phyloP scores from a whole-genome alignment of 192 early-diverging fungal genomes.

The Gonapodya sp. region DNA sequence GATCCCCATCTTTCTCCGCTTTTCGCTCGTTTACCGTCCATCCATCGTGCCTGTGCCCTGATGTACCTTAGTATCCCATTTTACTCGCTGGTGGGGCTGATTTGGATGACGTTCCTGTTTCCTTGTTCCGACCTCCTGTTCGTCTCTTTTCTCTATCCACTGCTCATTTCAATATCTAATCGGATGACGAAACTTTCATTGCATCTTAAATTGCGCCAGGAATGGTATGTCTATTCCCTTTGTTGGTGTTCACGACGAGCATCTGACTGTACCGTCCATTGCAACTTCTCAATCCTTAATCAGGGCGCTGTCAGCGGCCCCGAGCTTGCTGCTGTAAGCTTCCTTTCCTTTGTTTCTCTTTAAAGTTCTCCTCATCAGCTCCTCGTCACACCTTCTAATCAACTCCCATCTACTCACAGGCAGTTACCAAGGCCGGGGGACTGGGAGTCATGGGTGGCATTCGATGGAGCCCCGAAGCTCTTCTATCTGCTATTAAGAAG shows the following conservation, averaged over 20 bases:
- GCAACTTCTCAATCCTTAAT: neutral
- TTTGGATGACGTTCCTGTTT: too few relatives aligned
- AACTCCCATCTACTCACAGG: slow-evolving; percentile 3
- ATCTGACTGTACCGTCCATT: too few relatives aligned
- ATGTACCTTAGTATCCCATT: slow-evolving; percentile 26
- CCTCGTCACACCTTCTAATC: too few relatives aligned
- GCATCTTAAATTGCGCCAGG: neutral
- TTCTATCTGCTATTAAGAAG: slow-evolving; percentile 18
- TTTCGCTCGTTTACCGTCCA: too few relatives aligned
- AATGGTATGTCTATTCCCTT: neutral
- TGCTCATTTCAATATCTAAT: too few relatives aligned
- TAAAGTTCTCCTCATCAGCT: neutral
- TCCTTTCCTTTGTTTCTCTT: neutral
- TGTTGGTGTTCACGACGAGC: too few relatives aligned
- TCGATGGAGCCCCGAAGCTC: neutral
- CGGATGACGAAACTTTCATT: too few relatives aligned
- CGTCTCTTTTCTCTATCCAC: neutral
- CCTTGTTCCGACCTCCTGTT: neutral
- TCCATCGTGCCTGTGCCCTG: too few relatives aligned
- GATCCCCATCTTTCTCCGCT: too few relatives aligned
- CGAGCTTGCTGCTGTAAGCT: slow-evolving; percentile 4
- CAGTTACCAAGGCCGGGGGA: slow-evolving; percentile 35
- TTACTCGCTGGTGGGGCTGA: slow-evolving; percentile 26
- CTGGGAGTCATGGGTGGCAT: slow-evolving; percentile 33
- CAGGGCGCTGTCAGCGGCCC: slow-evolving; percentile 8